These are phyloP conservation scores for Leptodermis oblonga DNA, from an alignment of 257 asterid genomes.

Conservation along the genomic window DNA sequence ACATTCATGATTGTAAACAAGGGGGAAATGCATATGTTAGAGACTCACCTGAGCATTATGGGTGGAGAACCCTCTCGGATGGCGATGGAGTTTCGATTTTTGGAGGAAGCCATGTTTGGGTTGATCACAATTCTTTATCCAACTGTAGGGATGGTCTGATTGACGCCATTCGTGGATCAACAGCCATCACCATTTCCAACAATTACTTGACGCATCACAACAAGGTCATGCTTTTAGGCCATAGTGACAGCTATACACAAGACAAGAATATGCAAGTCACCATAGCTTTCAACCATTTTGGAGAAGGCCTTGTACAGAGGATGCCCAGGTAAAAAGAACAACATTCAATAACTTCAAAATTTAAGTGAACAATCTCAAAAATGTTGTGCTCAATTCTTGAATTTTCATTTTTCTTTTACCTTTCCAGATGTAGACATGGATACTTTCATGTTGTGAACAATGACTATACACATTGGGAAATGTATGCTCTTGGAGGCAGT, in stretches of 20 bases:
- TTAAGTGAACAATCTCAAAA: no score
- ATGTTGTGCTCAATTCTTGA: no score
- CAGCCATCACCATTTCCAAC: constrained; percentile 74
- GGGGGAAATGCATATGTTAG: constrained; percentile 84
- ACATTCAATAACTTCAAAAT: no score
- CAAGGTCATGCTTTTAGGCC: constrained; percentile 86
- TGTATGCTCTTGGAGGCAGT: constrained; percentile 95
- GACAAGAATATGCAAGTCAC: constrained; percentile 90
- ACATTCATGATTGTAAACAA: constrained; percentile 76
- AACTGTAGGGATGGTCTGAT: constrained; percentile 69
- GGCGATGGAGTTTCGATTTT: constrained; percentile 85
- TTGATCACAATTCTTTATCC: constrained; percentile 78
- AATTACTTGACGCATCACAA: constrained; percentile 74
- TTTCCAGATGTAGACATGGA: constrained; percentile 79
- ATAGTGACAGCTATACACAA: constrained; percentile 45
- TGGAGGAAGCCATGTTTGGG: constrained; percentile 83
- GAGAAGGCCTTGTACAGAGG: constrained; percentile 88
- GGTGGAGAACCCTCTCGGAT: constrained; percentile 68
- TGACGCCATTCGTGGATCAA: constrained; percentile 83
- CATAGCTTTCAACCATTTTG: constrained; percentile 86
- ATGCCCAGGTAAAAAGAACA: constrained; percentile 74
- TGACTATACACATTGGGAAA: constrained; percentile 93
- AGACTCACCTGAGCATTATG: constrained; percentile 79
- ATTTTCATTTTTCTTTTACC: no score
- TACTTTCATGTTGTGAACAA: constrained; percentile 94